Conservation (phyloP, 371 early-diverging fungal genomes). For the Fennellomyces sp. region DNA sequence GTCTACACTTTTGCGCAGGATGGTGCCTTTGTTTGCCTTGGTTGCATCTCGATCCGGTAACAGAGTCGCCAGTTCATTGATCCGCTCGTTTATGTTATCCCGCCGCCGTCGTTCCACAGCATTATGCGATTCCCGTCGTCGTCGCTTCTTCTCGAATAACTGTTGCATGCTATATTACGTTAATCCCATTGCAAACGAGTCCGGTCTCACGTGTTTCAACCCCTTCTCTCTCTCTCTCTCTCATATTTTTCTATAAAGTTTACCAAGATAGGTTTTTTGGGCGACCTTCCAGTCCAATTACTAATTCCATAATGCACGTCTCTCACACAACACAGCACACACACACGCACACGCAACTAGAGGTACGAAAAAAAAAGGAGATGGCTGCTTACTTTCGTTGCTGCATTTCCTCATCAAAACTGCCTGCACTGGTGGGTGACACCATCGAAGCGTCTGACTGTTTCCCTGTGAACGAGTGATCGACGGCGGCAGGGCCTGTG, state of each 20-base stretch:
- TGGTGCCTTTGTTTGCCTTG: constrained; percentile 80
- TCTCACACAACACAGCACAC: too few relatives aligned
- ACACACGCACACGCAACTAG: too few relatives aligned
- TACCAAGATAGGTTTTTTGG: too few relatives aligned
- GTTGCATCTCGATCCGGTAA: constrained; percentile 54
- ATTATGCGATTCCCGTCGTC: constrained; percentile 45
- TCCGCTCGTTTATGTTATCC: constrained; percentile 96
- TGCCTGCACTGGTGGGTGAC: constrained; percentile 23
- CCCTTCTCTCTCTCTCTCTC: background rate
- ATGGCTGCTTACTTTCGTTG: constrained; percentile 37
- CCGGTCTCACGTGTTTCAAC: background rate
- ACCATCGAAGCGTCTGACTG: constrained; percentile 6
- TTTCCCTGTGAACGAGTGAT: constrained; percentile 4
- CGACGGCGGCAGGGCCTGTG: constrained; percentile 7
- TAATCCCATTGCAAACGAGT: background rate
- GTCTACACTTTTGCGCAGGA: constrained; percentile 87
- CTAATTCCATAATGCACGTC: too few relatives aligned
- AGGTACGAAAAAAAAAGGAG: background rate
- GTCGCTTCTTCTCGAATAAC: constrained; percentile 42
- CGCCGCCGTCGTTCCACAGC: constrained; percentile 89
- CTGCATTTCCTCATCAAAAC: constrained; percentile 38
- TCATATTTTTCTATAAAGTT: too few relatives aligned
- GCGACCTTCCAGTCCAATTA: too few relatives aligned
- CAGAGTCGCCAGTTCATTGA: constrained; percentile 49
- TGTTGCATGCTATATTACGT: constrained; percentile 39